Base-by-base conservation (phyloP, 768 basidiomycete genomes). In the Mycena olivaceomarginata region DNA sequence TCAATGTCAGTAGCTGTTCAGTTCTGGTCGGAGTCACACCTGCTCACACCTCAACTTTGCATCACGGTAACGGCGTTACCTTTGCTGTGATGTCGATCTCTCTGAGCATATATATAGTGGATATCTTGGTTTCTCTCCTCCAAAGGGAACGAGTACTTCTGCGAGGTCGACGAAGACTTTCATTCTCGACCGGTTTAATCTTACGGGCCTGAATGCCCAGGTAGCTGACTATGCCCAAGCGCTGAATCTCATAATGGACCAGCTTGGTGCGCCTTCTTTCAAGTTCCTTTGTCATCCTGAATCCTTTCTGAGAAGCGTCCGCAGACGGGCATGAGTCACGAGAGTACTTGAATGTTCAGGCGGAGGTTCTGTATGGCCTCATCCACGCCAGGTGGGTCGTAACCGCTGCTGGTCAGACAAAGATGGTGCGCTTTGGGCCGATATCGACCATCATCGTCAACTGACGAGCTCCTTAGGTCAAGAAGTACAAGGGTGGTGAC, bases 101-200 rank as follows among this genome's bases (percentile, higher is more conserved):
- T n/a, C n/a, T n/a, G n/a, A n/a, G n/a, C n/a, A n/a, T n/a, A n/a
- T n/a, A n/a, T n/a, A n/a, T n/a, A 98, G 96, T 99, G 97, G 97
- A 98, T 98, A 80, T 97, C 97, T 4, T 99, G 97, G 97, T 98
- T 99, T 83, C 89, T 99, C 7, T 96, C 96, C 25, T 97, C 97
- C 25, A 98, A 98, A 85, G 98, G 98, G 73, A 99, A 99, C 84
- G 89, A n/a, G n/a, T n/a, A n/a, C n/a, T n/a, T n/a, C n/a, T n/a
- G n/a, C n/a, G n/a, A n/a, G n/a, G 97, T 99, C 77, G 98, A 99
- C 84, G 98, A 99, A 83, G 98, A 99, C 86, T 99, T 99, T 85
- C n/a, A 99, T 99, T 82, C 91, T 98, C 72, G 98, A 99, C 87
- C 93, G 98, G 68, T 99, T 99, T 92, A 99, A 99, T 86, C 89